These are phyloP conservation scores for Heliocybe sulcata DNA, from an alignment of 1,284 basidiomycete genomes.

Conservation along the genomic window DNA sequence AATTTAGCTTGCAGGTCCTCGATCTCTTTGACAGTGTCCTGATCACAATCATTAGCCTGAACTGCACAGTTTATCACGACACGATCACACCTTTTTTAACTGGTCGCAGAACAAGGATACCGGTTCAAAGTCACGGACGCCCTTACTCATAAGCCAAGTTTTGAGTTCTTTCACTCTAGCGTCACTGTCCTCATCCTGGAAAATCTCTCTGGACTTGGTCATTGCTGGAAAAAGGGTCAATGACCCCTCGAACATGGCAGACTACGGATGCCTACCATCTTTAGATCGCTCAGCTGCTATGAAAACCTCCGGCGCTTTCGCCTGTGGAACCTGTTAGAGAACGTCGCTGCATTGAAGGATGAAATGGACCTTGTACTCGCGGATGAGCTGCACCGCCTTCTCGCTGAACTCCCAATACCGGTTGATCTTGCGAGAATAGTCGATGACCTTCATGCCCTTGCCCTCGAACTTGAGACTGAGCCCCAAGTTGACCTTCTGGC, in stretches of 20 bases:
- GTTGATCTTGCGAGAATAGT: constrained; percentile 84
- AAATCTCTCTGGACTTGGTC: constrained; percentile 68
- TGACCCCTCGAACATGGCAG: background rate
- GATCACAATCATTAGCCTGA: constrained; percentile 5
- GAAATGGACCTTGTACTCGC: constrained; percentile 67
- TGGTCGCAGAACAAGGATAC: constrained; percentile 92
- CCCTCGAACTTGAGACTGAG: constrained; percentile 96
- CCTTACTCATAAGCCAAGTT: constrained; percentile 82
- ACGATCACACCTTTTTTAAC: constrained; percentile 64
- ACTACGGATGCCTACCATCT: constrained; percentile 42
- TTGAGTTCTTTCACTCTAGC: constrained; percentile 72
- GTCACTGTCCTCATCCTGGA: constrained; percentile 61
- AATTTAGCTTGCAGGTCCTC: constrained; percentile 70
- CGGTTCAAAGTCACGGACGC: constrained; percentile 86
- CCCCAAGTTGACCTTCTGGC: constrained; percentile 86
- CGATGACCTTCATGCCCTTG: constrained; percentile 93
- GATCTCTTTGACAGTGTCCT: constrained; percentile 76
- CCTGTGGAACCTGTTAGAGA: constrained; percentile 25
- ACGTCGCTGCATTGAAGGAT: background rate
- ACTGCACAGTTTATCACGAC: constrained; percentile 1
- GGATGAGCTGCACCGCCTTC: constrained; percentile 76
- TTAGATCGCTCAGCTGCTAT: constrained; percentile 55
- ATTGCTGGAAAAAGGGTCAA: constrained; percentile 46
- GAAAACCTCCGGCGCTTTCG: constrained; percentile 81
- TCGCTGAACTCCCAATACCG: constrained; percentile 93